phyloP scores from a whole-genome alignment of 495 filamentous ascomycete species.

The Penicillium canariense region DNA sequence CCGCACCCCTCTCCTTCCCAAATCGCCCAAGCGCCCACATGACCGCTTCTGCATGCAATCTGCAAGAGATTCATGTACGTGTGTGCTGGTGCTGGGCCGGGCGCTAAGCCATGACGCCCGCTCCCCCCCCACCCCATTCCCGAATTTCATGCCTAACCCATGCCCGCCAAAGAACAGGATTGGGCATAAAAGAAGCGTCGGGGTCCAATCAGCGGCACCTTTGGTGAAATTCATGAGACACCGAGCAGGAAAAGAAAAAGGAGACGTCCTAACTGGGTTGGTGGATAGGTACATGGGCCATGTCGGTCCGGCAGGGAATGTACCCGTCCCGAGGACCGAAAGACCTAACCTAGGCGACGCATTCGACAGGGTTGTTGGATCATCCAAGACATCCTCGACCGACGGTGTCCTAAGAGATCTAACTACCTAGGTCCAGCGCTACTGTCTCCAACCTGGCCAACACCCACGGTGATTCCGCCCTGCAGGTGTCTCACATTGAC shows the following conservation, averaged over 20 bases:
- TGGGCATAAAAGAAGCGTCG: constrained; percentile 15
- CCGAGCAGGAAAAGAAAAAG: background rate
- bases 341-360: too few relatives aligned
- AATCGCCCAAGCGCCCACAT: constrained; percentile 32
- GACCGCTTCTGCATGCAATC: constrained; percentile 44
- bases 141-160: constrained; percentile 19
- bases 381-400: too few relatives aligned
- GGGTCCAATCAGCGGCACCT: background rate
- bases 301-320: background rate
- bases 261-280: background rate
- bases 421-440: too few relatives aligned
- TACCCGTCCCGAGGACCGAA: background rate
- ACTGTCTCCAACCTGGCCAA: too few relatives aligned
- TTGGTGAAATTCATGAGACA: background rate
- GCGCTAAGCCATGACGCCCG: constrained; percentile 21
- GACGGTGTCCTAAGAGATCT: too few relatives aligned
- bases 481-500: background rate
- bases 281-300: background rate
- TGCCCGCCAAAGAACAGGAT: background rate
- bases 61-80: constrained; percentile 29
- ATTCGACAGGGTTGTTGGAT: background rate
- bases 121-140: background rate
- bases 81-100: constrained; percentile 18
- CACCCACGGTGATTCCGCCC: background rate
- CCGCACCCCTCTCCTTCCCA: constrained; percentile 4